A percentile compares a stretch with the other conserved stretches of the same genome.
phyloP scores from a whole-genome alignment of 2,329 filamentous ascomycete genomes.

The Xylaria digitata region DNA sequence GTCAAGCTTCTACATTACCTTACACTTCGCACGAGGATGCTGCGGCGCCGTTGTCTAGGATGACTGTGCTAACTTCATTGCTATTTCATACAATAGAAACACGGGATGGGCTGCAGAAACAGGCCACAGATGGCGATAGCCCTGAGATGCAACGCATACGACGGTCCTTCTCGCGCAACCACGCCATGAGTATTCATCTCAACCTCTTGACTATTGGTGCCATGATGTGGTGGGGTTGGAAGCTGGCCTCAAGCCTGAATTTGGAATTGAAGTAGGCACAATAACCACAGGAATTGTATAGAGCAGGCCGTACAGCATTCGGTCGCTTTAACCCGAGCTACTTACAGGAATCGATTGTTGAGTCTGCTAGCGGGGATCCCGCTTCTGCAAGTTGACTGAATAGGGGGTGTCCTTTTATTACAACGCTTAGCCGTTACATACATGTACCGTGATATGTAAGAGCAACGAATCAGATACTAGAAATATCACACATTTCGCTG shows the following conservation, averaged over 20 bases:
- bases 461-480: neutral
- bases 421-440: neutral
- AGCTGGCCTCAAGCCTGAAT: slow-evolving; percentile 44
- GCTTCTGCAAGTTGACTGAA: neutral
- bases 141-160: slow-evolving; percentile 47
- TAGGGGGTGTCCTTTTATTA: neutral
- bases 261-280: slow-evolving; percentile 20
- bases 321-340: neutral
- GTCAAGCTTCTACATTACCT: neutral
- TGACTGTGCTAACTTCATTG: slow-evolving; percentile 3
- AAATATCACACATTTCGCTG: neutral
- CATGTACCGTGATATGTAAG: neutral
- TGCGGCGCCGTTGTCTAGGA: neutral
- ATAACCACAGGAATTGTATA: neutral
- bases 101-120: slow-evolving; percentile 27
- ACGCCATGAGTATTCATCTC: slow-evolving; percentile 58
- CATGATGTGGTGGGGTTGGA: slow-evolving; percentile 49
- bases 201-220: slow-evolving; percentile 53
- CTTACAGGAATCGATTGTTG: neutral
- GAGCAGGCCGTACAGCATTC: neutral
- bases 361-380: neutral
- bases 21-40: no score
- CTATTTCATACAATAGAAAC: slow-evolving; percentile 12
- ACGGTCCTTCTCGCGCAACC: slow-evolving; percentile 50
- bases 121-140: slow-evolving; percentile 41